A percentile compares a stretch with the other conserved stretches of the same genome.
Evolutionary conservation across 148 eudicot genomes (phyloP).

Genomic region (Chenopodium suecicum): DNA sequence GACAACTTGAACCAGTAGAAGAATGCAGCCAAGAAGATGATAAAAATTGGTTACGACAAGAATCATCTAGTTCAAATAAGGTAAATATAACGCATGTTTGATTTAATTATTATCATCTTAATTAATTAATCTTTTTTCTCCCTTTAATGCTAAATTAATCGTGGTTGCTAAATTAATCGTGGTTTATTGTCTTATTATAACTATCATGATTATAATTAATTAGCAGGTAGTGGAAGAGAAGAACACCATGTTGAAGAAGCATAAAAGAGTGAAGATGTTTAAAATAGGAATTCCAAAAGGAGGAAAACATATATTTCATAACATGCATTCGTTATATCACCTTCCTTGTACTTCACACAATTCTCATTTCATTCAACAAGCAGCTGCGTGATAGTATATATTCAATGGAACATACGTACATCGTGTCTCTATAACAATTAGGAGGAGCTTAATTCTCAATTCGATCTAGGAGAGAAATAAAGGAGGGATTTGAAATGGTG

Average conservation of each 20-base stretch:
- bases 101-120: too few species aligned
- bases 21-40: conserved; percentile 12
- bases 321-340: conserved; percentile 27
- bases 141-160: too few species aligned
- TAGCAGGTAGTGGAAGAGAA: conserved; percentile 24
- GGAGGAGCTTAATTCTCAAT: conserved; percentile 3
- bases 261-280: conserved; percentile 21
- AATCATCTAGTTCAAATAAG: conserved; percentile 30
- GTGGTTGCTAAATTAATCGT: too few species aligned
- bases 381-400: conserved; percentile 17
- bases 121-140: too few species aligned
- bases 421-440: background rate
- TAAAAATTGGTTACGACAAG: conserved; percentile 8
- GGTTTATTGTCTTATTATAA: too few species aligned
- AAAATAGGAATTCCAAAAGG: conserved; percentile 34
- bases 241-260: conserved; percentile 21
- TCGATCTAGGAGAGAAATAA: background rate
- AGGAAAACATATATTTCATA: conserved; percentile 37
- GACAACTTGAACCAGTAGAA: background rate
- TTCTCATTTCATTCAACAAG: conserved; percentile 25
- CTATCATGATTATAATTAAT: background rate
- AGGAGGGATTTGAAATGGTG: background rate
- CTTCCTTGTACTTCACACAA: conserved; percentile 26
- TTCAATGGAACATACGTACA: background rate
- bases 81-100: background rate